phyloP scores from a whole-genome alignment of 2,329 filamentous ascomycete species.

The Parafenestella ontariensis region DNA sequence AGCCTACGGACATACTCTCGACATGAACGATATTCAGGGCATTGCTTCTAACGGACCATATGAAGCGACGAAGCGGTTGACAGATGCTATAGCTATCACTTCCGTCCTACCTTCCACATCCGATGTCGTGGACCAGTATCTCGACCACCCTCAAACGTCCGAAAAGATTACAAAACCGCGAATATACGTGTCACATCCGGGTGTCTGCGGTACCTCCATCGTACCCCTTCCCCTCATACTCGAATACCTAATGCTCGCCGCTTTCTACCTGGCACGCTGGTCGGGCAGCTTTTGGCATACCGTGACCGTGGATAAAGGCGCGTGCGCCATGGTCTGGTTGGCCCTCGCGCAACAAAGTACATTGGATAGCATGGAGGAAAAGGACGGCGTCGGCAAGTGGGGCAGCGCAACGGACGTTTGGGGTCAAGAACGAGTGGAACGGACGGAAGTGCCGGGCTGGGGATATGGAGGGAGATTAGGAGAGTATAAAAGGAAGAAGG shows the following conservation, averaged over 20 bases:
- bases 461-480: conserved; percentile 66
- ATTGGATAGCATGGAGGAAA: conserved; percentile 62
- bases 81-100: conserved; percentile 82
- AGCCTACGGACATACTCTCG: conserved; percentile 64
- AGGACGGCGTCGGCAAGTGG: conserved; percentile 76
- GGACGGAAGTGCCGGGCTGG: conserved; percentile 88
- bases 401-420: conserved; percentile 71
- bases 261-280: conserved; percentile 75
- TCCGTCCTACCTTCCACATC: conserved; percentile 69
- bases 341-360: conserved; percentile 70
- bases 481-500: conserved; percentile 56
- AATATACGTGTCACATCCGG: conserved; percentile 84
- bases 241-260: conserved; percentile 70
- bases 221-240: conserved; percentile 76
- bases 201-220: conserved; percentile 82
- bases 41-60: conserved; percentile 71
- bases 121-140: conserved; percentile 50
- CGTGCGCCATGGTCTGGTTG: conserved; percentile 78
- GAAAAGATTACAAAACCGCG: conserved; percentile 56
- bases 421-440: conserved; percentile 69
- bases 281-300: conserved; percentile 90
- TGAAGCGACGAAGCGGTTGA: conserved; percentile 86
- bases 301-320: conserved; percentile 76
- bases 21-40: conserved; percentile 77
- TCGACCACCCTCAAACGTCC: conserved; percentile 17